phyloP scores from a whole-genome alignment of 1,284 basidiomycete species.

The Porodaedalea pini region DNA sequence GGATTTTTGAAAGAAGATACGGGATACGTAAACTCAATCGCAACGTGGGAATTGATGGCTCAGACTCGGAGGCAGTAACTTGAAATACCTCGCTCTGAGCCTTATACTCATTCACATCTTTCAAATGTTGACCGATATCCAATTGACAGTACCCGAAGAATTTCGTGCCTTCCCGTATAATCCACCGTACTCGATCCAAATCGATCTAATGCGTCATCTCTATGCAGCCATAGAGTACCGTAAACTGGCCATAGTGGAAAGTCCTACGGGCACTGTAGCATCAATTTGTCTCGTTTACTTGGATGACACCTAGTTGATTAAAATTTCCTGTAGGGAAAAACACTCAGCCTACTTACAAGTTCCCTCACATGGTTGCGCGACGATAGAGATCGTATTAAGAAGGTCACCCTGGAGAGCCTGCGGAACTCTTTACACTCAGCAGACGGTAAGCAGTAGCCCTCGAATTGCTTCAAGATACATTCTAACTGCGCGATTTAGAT shows the following conservation, averaged over 20 bases:
- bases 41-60: too few relatives aligned
- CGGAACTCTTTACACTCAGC: constrained; percentile 30
- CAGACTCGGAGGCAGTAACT: too few relatives aligned
- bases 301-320: constrained; percentile 10
- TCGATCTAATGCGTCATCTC: constrained; percentile 84
- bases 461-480: neutral
- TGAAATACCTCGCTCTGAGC: too few relatives aligned
- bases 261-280: constrained; percentile 79
- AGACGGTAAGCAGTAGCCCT: constrained; percentile 33
- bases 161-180: constrained; percentile 82
- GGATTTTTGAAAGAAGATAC: too few relatives aligned
- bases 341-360: constrained; percentile 77
- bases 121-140: too few relatives aligned
- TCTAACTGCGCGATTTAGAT: constrained; percentile 40
- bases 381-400: constrained; percentile 61
- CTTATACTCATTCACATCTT: too few relatives aligned
- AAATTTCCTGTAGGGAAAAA: constrained; percentile 63
- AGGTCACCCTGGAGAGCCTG: constrained; percentile 50
- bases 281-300: neutral
- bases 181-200: constrained; percentile 84
- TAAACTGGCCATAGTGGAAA: constrained; percentile 81
- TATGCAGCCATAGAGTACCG: constrained; percentile 75
- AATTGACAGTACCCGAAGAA: constrained; percentile 47
- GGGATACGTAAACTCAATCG: too few relatives aligned
- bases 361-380: constrained; percentile 79